Evolutionary conservation across 148 eudicot genomes (phyloP).

Genomic region (Fagopyrum esculentum): DNA sequence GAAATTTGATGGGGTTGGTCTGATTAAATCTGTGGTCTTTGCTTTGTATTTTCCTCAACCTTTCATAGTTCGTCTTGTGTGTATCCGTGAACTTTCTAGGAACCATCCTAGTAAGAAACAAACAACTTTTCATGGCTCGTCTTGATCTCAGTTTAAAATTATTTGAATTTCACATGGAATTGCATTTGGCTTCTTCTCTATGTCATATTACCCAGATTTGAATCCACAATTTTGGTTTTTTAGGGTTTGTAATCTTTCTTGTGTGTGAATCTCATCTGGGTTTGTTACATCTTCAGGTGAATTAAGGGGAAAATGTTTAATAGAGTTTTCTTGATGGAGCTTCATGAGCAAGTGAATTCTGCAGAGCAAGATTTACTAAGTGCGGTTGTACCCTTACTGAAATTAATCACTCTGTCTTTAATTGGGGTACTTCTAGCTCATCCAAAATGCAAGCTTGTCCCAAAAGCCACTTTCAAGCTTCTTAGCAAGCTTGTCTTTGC

Average conservation of each 20-base stretch:
- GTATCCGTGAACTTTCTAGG: not conserved
- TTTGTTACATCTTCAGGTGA: not conserved
- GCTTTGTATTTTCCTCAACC: not conserved
- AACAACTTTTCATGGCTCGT: not conserved
- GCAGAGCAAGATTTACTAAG: conserved; percentile 22
- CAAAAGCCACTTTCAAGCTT: conserved; percentile 73
- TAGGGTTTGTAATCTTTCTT: not conserved
- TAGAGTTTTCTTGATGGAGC: conserved; percentile 15
- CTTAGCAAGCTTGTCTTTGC: conserved; percentile 90
- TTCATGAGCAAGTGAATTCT: conserved; percentile 22
- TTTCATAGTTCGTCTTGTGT: too few species aligned
- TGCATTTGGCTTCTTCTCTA: not conserved
- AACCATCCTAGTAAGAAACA: not conserved
- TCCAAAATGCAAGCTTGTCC: conserved; percentile 62
- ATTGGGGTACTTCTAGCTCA: conserved; percentile 62
- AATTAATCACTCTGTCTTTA: conserved; percentile 49
- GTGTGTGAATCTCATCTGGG: too few species aligned
- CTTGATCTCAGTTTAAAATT: not conserved
- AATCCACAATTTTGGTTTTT: not conserved
- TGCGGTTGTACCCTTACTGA: conserved; percentile 62
- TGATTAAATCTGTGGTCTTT: conserved; percentile 5
- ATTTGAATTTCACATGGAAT: not conserved
- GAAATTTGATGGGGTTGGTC: not conserved
- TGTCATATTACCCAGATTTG: not conserved
- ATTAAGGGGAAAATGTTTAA: not conserved